These are phyloP conservation scores for Rhizophlyctis rosea DNA, from an alignment of 192 early-diverging fungal genomes.

Conservation along the genomic window DNA sequence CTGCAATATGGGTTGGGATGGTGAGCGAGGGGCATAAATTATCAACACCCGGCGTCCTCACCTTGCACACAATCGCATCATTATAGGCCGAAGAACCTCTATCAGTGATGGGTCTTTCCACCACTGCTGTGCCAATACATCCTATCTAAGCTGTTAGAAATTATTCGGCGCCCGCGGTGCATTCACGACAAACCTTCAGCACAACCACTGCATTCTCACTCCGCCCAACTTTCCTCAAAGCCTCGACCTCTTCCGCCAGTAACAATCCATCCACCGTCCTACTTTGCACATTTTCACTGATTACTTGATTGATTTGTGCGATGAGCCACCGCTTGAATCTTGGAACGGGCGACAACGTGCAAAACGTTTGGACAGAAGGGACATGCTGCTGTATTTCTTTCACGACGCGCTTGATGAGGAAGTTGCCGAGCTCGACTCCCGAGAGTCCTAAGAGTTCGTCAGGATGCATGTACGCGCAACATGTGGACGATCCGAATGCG, in stretches of 20 bases:
- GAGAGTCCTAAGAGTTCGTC: conserved; percentile 50
- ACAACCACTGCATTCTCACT: neutral
- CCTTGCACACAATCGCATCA: conserved; percentile 56
- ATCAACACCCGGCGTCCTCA: no score
- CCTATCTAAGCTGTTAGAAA: no score
- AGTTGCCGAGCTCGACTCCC: conserved; percentile 89
- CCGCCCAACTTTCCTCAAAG: conserved; percentile 5
- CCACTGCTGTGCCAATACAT: conserved; percentile 36
- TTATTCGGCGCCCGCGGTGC: no score
- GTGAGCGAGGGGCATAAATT: no score
- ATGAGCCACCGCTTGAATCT: conserved; percentile 80
- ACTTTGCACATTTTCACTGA: no score
- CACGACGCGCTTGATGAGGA: conserved; percentile 83
- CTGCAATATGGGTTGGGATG: no score
- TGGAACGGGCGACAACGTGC: conserved; percentile 89
- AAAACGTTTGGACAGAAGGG: conserved; percentile 74
- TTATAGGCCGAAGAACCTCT: conserved; percentile 49
- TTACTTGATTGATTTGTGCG: conserved; percentile 24
- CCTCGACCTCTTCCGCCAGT: conserved; percentile 16
- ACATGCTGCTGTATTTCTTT: conserved; percentile 67
- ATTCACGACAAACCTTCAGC: neutral
- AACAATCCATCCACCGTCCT: conserved; percentile 8
- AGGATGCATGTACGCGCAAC: neutral
- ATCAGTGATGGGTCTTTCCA: conserved; percentile 30
- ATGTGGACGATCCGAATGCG: neutral